Percentiles rank a stretch among this genome's conserved stretches.
Conservation (phyloP, 192 early-diverging fungal species). For the Geosiphon pyriformis region DNA sequence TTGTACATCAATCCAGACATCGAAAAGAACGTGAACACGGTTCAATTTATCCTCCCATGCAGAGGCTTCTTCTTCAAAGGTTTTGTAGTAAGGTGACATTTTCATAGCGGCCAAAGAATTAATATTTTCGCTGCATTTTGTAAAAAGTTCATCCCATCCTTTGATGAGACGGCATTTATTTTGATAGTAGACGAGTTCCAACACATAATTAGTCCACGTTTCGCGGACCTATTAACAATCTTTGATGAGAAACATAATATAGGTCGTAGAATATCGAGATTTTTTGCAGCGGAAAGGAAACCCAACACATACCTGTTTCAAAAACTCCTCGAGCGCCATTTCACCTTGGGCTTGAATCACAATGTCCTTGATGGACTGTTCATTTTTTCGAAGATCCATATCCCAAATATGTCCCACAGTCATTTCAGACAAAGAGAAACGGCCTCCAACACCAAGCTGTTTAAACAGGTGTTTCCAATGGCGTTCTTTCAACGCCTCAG, state of each 20-base stretch:
- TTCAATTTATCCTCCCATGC: constrained; percentile 97
- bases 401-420: constrained; percentile 96
- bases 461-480: constrained; percentile 97
- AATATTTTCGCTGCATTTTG: constrained; percentile 92
- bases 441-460: constrained; percentile 65
- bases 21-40: constrained; percentile 91
- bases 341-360: constrained; percentile 94
- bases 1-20: constrained; percentile 99
- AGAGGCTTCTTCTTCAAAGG: constrained; percentile 95
- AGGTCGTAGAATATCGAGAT: too few species aligned
- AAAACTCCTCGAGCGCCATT: constrained; percentile 99
- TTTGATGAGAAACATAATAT: not conserved
- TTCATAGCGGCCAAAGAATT: constrained; percentile 96
- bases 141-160: constrained; percentile 98
- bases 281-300: too few species aligned
- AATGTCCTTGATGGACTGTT: constrained; percentile 79
- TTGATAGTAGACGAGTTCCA: constrained; percentile 97
- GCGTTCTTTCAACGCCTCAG: constrained; percentile 91
- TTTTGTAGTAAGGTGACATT: constrained; percentile 94
- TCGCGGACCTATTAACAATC: constrained; percentile 51
- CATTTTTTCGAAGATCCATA: constrained; percentile 82
- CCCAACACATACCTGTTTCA: constrained; percentile 58
- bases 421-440: constrained; percentile 70
- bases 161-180: constrained; percentile 94
- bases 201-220: constrained; percentile 85